These are phyloP conservation scores for Alternaria brassicicola DNA, from an alignment of 2,329 filamentous ascomycete genomes.

Conservation along the genomic window DNA sequence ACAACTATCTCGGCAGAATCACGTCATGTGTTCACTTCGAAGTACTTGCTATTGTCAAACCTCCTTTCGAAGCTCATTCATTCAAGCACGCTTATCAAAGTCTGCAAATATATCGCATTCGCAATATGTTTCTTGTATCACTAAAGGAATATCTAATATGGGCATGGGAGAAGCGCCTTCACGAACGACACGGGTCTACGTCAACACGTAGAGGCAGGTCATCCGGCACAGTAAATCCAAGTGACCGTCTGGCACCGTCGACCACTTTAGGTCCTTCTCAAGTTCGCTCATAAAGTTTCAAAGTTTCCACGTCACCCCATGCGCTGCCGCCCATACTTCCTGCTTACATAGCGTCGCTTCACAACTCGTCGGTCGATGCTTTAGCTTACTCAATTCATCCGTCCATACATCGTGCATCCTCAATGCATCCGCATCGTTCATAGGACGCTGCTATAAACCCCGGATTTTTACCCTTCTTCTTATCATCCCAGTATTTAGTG, in stretches of 20 bases:
- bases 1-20: conserved; percentile 27
- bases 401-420: conserved; percentile 14
- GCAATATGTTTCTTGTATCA: conserved; percentile 28
- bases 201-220: conserved; percentile 25
- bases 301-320: conserved; percentile 38
- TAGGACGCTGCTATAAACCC: conserved; percentile 21
- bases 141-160: conserved; percentile 19
- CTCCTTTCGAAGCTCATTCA: conserved; percentile 48
- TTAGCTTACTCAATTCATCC: conserved; percentile 23
- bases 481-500: conserved; percentile 37
- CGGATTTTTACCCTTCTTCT: conserved; percentile 31
- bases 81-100: conserved; percentile 33
- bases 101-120: conserved; percentile 15
- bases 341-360: conserved; percentile 22
- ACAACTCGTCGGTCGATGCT: conserved; percentile 21
- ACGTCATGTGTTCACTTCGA: conserved; percentile 43
- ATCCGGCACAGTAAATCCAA: conserved; percentile 32
- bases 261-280: neutral
- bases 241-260: conserved; percentile 12
- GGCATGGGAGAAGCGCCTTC: conserved; percentile 22
- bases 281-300: conserved; percentile 25
- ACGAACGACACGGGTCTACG: conserved; percentile 12
- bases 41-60: conserved; percentile 40
- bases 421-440: conserved; percentile 29
- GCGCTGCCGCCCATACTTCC: conserved; percentile 38